Evolutionary conservation across 805 yeast genomes (phyloP).

Genomic region (Jamesozyma hellenica): DNA sequence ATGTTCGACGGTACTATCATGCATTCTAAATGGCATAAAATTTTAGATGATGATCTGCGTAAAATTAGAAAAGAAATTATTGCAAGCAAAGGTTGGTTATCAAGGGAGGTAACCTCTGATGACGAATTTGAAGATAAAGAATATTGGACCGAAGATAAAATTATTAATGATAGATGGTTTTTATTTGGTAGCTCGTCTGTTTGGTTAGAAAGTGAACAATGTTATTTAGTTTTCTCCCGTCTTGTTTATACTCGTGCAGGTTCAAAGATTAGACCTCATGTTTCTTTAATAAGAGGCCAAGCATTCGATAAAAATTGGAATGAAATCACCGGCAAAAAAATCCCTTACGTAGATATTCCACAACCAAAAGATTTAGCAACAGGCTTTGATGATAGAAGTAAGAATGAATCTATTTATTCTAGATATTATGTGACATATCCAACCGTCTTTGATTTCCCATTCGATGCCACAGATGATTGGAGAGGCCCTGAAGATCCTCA

Average conservation of each 20-base stretch:
- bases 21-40: constrained; percentile 4
- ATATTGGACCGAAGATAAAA: constrained; percentile 2
- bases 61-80: constrained; percentile 4
- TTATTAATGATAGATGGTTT: constrained; percentile 27
- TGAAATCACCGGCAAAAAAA: constrained; percentile 13
- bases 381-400: constrained; percentile 17
- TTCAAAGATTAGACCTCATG: not conserved
- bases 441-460: constrained; percentile 2
- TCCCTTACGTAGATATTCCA: constrained; percentile 26
- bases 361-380: constrained; percentile 18
- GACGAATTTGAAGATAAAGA: not conserved
- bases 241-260: not conserved
- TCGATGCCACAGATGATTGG: not conserved
- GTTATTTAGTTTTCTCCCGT: constrained; percentile 34
- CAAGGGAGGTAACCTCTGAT: not conserved
- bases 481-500: constrained; percentile 9
- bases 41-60: constrained; percentile 7
- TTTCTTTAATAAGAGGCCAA: constrained; percentile 36
- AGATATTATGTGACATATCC: constrained; percentile 7
- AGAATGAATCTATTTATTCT: constrained; percentile 5
- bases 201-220: constrained; percentile 41
- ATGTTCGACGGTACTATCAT: constrained; percentile 6
- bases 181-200: constrained; percentile 35
- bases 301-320: constrained; percentile 38
- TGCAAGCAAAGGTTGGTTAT: not conserved